Percentiles rank a stretch among this genome's conserved stretches.
These are phyloP conservation scores for Flaveria linearis DNA, from an alignment of 129 eudicot genomes.

Conservation along the genomic window DNA sequence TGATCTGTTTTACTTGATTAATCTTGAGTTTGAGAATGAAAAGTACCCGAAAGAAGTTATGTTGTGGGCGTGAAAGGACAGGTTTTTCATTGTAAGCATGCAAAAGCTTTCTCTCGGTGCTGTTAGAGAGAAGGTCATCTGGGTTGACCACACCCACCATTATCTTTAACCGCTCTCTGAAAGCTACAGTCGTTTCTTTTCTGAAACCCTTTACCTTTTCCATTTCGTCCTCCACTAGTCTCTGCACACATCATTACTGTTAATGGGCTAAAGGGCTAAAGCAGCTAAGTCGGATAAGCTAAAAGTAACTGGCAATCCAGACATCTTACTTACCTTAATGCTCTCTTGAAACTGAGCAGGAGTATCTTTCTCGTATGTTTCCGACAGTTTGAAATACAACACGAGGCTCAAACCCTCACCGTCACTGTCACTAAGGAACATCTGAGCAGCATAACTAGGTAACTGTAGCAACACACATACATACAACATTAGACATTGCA, in stretches of 20 bases:
- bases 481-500: background rate
- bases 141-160: conserved; percentile 92
- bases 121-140: conserved; percentile 70
- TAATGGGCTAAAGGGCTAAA: background rate
- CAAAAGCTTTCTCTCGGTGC: conserved; percentile 80
- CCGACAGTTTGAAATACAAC: conserved; percentile 70
- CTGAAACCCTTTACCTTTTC: conserved; percentile 70
- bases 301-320: background rate
- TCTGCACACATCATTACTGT: conserved; percentile 38
- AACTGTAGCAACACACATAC: conserved; percentile 43
- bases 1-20: conserved; percentile 3
- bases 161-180: conserved; percentile 79
- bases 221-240: conserved; percentile 64
- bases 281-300: background rate
- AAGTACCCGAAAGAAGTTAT: conserved; percentile 73
- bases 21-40: background rate
- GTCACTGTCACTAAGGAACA: conserved; percentile 80
- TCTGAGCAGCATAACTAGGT: conserved; percentile 80
- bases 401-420: conserved; percentile 96
- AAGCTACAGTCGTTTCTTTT: conserved; percentile 66
- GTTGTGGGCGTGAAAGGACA: conserved; percentile 97
- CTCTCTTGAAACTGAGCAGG: conserved; percentile 61
- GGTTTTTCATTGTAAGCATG: conserved; percentile 92
- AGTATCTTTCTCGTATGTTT: conserved; percentile 50
- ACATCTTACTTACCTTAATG: conserved; percentile 56